phyloP scores from a whole-genome alignment of 352 stramenopile species.

The Pythium dissimile region DNA sequence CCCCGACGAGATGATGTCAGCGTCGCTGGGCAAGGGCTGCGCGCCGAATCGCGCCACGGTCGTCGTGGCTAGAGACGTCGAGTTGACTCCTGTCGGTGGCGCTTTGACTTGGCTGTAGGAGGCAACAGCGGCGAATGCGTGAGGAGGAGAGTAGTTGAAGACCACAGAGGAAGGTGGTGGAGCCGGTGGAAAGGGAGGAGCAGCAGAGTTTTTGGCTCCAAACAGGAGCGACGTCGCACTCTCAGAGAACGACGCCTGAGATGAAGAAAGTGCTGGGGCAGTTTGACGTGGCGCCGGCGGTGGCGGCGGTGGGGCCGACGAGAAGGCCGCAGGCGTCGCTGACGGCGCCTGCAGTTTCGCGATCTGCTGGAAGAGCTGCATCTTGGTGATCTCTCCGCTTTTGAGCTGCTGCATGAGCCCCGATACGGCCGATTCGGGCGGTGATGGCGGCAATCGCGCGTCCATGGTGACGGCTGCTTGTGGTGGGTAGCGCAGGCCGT shows the following conservation, averaged over 20 bases:
- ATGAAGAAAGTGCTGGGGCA: not conserved
- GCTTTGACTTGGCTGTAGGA: not conserved
- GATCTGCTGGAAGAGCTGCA: conserved; percentile 83
- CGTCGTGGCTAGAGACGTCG: no score
- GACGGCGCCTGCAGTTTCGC: conserved; percentile 52
- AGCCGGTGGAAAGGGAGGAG: not conserved
- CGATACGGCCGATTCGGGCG: conserved; percentile 43
- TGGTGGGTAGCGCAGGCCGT: no score
- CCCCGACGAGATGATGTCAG: conserved; percentile 46
- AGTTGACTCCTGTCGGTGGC: no score
- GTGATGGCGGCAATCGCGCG: conserved; percentile 8
- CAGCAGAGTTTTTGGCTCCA: not conserved
- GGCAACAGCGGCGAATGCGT: no score
- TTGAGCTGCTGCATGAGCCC: conserved; percentile 83
- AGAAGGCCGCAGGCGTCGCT: no score
- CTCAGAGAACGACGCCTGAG: not conserved
- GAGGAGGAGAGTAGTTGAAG: conserved; percentile 19
- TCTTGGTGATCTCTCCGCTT: conserved; percentile 79
- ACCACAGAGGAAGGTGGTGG: conserved; percentile 7
- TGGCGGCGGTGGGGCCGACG: not conserved
- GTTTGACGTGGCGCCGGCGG: not conserved
- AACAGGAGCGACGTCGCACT: conserved; percentile 11
- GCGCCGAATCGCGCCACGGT: not conserved
- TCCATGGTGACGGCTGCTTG: conserved; percentile 52
- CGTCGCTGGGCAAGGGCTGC: conserved; percentile 37